phyloP scores from a whole-genome alignment of 257 asterid species.

The Solanum sparsipilum region DNA sequence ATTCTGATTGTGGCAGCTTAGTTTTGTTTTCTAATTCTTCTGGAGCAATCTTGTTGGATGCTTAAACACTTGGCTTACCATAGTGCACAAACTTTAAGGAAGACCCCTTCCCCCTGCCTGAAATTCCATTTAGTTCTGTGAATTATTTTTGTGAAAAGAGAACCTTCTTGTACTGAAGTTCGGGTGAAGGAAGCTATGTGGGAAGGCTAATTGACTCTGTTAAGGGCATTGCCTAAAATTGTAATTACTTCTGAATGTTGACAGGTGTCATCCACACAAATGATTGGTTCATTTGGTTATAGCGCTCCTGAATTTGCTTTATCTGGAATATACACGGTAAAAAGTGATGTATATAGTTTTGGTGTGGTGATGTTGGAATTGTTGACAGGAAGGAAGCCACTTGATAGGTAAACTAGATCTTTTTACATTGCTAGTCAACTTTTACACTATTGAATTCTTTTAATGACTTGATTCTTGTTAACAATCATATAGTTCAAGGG shows the following conservation, averaged over 20 bases:
- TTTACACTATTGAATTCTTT: not conserved
- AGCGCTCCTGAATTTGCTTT: slow-evolving; percentile 97
- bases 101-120: not conserved
- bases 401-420: slow-evolving; percentile 57
- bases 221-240: not conserved
- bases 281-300: slow-evolving; percentile 86
- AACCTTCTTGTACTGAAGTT: not conserved
- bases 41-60: not conserved
- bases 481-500: slow-evolving; percentile 51
- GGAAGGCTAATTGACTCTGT: not conserved
- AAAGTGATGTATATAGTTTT: slow-evolving; percentile 92
- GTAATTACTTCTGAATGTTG: slow-evolving; percentile 1
- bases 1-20: not conserved
- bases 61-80: not conserved
- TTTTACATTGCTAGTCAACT: not conserved
- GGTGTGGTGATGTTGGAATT: slow-evolving; percentile 98
- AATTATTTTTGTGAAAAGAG: not conserved
- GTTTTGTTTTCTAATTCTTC: not conserved
- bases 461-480: not conserved
- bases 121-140: not conserved
- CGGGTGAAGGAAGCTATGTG: not conserved
- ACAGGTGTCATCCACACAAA: slow-evolving; percentile 70
- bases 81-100: not conserved
- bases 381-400: slow-evolving; percentile 95
- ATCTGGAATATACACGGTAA: slow-evolving; percentile 88